A percentile compares a stretch with the other conserved stretches of the same genome.
phyloP scores from a whole-genome alignment of 345 rosid species.

The Bruguiera sexangula region DNA sequence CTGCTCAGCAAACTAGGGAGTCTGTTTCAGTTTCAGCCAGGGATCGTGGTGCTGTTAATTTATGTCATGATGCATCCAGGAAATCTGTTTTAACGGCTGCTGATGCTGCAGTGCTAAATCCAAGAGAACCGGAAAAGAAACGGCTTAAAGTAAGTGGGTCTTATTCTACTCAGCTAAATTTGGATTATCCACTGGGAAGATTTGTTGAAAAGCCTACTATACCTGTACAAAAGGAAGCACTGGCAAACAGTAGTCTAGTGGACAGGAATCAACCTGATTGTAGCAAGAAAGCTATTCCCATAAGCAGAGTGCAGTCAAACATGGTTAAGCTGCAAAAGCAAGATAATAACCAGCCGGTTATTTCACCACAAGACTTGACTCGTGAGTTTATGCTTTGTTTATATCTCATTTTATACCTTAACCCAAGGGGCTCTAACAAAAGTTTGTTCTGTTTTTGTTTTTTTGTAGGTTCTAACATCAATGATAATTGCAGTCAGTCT shows the following conservation, averaged over 20 bases:
- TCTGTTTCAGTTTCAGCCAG: constrained; percentile 28
- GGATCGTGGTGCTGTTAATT: constrained; percentile 22
- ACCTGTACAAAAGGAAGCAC: constrained; percentile 27
- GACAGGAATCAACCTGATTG: constrained; percentile 24
- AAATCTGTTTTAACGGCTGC: constrained; percentile 35
- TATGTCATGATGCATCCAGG: constrained; percentile 31
- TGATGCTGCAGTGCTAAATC: constrained; percentile 36
- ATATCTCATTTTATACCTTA: constrained; percentile 4
- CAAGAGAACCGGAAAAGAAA: constrained; percentile 63
- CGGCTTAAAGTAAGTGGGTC: constrained; percentile 46
- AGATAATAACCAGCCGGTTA: constrained; percentile 34
- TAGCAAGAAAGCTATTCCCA: constrained; percentile 28
- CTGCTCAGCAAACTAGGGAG: constrained; percentile 57
- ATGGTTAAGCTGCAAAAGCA: constrained; percentile 30
- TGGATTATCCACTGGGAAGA: constrained; percentile 28
- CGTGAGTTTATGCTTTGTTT: not conserved
- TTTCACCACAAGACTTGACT: constrained; percentile 31
- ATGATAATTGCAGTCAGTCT: constrained; percentile 29
- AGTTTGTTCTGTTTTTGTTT: not conserved
- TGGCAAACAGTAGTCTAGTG: constrained; percentile 22
- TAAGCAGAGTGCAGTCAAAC: constrained; percentile 33
- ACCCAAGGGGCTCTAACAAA: constrained; percentile 12
- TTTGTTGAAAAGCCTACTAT: constrained; percentile 28
- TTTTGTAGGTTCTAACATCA: constrained; percentile 48
- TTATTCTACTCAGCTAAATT: constrained; percentile 33